Evolutionary conservation across 2,329 filamentous ascomycete species (phyloP).

Genomic region (Leptographium lundbergii): DNA sequence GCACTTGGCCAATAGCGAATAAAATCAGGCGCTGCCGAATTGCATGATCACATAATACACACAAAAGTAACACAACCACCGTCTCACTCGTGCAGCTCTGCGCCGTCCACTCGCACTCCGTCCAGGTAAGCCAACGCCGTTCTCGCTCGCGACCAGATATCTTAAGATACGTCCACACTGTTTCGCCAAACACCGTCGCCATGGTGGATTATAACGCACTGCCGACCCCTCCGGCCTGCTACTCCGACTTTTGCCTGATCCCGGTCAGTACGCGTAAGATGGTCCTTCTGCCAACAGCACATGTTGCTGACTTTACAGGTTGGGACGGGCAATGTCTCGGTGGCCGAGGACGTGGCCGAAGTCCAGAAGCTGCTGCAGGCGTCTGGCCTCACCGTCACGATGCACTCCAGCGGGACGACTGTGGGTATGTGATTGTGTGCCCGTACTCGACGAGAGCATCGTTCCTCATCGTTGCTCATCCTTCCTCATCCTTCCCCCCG

Average conservation of each 20-base stretch:
- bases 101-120: neutral
- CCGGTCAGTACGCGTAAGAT: slow-evolving; percentile 39
- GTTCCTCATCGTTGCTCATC: neutral
- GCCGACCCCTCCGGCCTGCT: slow-evolving; percentile 60
- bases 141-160: neutral
- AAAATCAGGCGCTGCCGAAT: no score
- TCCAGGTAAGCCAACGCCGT: neutral
- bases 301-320: slow-evolving; percentile 36
- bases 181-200: neutral
- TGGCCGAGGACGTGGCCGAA: slow-evolving; percentile 73
- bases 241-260: slow-evolving; percentile 84
- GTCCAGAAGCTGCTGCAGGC: slow-evolving; percentile 76
- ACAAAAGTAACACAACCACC: neutral
- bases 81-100: neutral
- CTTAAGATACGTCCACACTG: neutral
- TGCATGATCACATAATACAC: neutral
- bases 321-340: slow-evolving; percentile 64
- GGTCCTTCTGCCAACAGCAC: neutral
- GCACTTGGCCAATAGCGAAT: neutral
- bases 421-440: slow-evolving; percentile 51
- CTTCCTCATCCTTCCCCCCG: neutral
- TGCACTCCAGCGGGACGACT: slow-evolving; percentile 92
- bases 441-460: neutral
- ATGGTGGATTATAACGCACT: slow-evolving; percentile 32
- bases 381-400: slow-evolving; percentile 69